phyloP scores from a whole-genome alignment of 495 filamentous ascomycete genomes.

The Hyaloscypha hepaticicola region DNA sequence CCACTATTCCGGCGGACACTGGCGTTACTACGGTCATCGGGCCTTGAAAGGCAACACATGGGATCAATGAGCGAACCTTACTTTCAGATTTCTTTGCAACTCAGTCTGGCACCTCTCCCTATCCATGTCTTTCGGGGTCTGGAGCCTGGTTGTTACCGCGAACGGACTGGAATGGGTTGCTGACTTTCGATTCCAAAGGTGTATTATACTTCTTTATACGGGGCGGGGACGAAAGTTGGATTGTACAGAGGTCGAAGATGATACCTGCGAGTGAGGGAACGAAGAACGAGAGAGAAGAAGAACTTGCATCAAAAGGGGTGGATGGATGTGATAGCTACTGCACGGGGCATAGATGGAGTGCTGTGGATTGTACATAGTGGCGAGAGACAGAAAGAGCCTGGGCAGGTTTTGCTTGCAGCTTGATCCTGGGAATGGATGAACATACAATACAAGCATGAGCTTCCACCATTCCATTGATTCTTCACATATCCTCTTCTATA shows the following conservation, averaged over 20 bases:
- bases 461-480: not conserved
- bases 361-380: not conserved
- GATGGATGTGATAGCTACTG: not conserved
- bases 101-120: not conserved
- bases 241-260: not conserved
- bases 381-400: not conserved
- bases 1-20: not conserved
- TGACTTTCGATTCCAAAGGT: not conserved
- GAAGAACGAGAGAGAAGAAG: not conserved
- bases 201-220: not conserved
- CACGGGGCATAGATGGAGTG: not conserved
- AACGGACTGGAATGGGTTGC: not conserved
- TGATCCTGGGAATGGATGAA: not conserved
- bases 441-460: not conserved
- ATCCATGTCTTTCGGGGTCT: not conserved
- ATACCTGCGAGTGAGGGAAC: not conserved
- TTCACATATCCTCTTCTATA: too few relatives aligned
- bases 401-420: not conserved
- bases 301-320: too few relatives aligned
- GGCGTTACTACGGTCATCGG: not conserved
- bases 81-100: not conserved
- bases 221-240: not conserved
- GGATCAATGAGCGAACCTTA: not conserved
- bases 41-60: not conserved
- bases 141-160: not conserved